Percentiles rank a stretch among this genome's conserved stretches.
phyloP scores from a whole-genome alignment of 192 early-diverging fungal species.

The Podila horticola region DNA sequence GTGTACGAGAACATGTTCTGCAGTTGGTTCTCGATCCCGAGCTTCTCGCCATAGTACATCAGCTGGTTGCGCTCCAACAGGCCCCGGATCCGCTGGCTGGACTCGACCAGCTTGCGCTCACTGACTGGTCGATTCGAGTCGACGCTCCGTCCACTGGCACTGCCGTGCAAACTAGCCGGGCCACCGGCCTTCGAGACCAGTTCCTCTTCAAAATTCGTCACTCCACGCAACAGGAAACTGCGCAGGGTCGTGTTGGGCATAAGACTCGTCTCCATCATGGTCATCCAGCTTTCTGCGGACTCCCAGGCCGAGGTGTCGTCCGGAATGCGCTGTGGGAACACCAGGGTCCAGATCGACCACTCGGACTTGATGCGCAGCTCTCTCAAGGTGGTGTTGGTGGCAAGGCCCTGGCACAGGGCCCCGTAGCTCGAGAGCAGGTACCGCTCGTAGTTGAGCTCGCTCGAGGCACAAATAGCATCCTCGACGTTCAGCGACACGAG shows the following conservation, averaged over 20 bases:
- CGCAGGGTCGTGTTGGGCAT: slow-evolving; percentile 13
- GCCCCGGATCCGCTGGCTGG: slow-evolving; percentile 18
- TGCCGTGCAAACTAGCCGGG: slow-evolving; percentile 12
- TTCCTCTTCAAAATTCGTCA: slow-evolving; percentile 46
- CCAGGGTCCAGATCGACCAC: slow-evolving; percentile 39
- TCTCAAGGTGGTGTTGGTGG: slow-evolving; percentile 9
- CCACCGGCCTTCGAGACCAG: slow-evolving; percentile 4
- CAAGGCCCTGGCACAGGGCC: slow-evolving; percentile 20
- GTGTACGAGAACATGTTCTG: background rate
- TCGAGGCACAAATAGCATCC: slow-evolving; percentile 9
- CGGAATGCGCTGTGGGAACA: slow-evolving; percentile 14
- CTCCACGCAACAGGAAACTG: slow-evolving; percentile 27
- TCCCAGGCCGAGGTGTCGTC: background rate
- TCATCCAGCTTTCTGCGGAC: slow-evolving; percentile 31
- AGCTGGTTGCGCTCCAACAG: slow-evolving; percentile 39
- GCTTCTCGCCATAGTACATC: slow-evolving; percentile 34
- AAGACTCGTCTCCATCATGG: slow-evolving; percentile 14
- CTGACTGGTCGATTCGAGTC: background rate
- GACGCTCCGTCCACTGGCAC: background rate
- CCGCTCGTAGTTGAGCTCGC: slow-evolving; percentile 17
- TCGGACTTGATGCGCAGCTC: slow-evolving; percentile 28
- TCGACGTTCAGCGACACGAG: slow-evolving; percentile 29
- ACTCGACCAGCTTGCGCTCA: slow-evolving; percentile 19
- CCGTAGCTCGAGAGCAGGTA: slow-evolving; percentile 12
- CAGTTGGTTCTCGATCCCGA: slow-evolving; percentile 27